Evolutionary conservation across 2,329 filamentous ascomycete genomes (phyloP).

Genomic region (Grosmannia huntii): DNA sequence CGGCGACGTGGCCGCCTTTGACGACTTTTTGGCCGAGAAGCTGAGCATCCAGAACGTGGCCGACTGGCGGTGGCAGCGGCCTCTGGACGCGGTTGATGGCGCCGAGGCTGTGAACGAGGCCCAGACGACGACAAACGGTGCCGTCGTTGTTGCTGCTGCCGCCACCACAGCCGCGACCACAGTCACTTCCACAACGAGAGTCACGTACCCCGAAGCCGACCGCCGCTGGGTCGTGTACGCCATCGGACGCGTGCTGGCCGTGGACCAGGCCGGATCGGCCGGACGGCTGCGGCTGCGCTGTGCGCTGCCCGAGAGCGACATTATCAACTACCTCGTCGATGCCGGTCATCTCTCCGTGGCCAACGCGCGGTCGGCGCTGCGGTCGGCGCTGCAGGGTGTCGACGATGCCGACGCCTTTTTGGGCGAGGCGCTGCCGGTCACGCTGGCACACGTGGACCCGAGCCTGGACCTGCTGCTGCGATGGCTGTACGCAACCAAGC

Average conservation of each 20-base stretch:
- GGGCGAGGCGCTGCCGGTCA: conserved; percentile 47
- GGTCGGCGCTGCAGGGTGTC: conserved; percentile 27
- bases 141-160: background rate
- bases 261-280: conserved; percentile 1
- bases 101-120: conserved; percentile 9
- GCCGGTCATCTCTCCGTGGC: conserved; percentile 47
- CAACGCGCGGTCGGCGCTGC: conserved; percentile 46
- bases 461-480: conserved; percentile 53
- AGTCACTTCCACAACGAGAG: background rate
- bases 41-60: conserved; percentile 27
- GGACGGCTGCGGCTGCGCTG: conserved; percentile 20
- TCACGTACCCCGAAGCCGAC: conserved; percentile 40
- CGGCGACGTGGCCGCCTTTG: conserved; percentile 35
- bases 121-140: conserved; percentile 4
- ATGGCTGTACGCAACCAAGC: conserved; percentile 51
- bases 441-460: conserved; percentile 53
- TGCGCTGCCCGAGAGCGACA: conserved; percentile 37
- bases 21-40: conserved; percentile 24
- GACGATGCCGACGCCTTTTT: conserved; percentile 30
- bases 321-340: conserved; percentile 45
- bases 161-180: background rate
- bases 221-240: conserved; percentile 52
- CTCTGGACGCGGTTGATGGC: conserved; percentile 12
- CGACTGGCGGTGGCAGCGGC: conserved; percentile 12
- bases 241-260: conserved; percentile 44